Evolutionary conservation across 2,329 filamentous ascomycete species (phyloP), one percentile per base, ranked within the genome.

Genomic region (Stromatinia cepivora): DNA sequence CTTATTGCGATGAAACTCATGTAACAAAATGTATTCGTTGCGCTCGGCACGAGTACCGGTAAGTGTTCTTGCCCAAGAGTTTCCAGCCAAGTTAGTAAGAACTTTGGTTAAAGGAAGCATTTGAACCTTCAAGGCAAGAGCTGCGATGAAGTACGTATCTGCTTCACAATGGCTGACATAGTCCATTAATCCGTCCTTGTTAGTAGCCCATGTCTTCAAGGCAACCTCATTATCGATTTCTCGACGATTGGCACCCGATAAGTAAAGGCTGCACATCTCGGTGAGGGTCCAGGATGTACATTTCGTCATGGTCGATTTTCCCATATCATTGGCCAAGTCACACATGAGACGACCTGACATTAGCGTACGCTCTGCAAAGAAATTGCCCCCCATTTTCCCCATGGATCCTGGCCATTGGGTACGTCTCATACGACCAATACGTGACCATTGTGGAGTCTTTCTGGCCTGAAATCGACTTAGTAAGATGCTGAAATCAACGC

Each of bases 221-320:
- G 93, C 93, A 66, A 84, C 88, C 74, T 98, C 95, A 74, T 92
- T 94, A 78, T 99, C 94, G 45, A 99, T 82, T 50, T 99, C 95
- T 68, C 90, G 88, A 54, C 95, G 90, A 54, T 48, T 72, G 4
- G 72, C 74, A 36, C 87, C 87, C 45, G 88, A 86, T 7, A 99
- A 88, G 74, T 97, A 97, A 22, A 98, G 85, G 72, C 90, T 92
- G 79, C 93, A 97, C 94, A 99, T 99, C 80, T 99, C 95, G 2
- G 94, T 96, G 79, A 99, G 84, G 79, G 92, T 97, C 95, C 95
- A 99, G 4, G 94, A 97, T 80, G 97, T 94, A 79, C 95, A 99
- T 81, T 97, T 97, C 76, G 87, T 90, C 94, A 98, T 98, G 73
- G 93, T 87, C 15, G 94, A 97, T 83, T 97, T 98, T 79, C 95